These are phyloP conservation scores for Yamadazyma aaseri DNA, from an alignment of 1,139 yeast genomes.

Conservation along the genomic window DNA sequence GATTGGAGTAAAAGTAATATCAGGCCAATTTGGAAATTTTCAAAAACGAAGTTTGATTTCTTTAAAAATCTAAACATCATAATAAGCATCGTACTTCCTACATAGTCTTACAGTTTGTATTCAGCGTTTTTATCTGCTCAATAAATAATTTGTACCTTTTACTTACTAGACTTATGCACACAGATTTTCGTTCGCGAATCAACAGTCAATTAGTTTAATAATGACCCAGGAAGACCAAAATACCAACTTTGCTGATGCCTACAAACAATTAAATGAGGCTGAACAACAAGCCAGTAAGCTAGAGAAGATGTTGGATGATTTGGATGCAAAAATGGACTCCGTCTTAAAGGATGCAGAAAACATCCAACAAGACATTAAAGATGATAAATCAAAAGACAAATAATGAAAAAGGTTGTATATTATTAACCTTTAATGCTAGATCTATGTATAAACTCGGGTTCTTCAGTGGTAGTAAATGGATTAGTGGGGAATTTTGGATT, in stretches of 20 bases:
- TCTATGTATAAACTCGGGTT: conserved; percentile 29
- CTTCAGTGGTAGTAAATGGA: conserved; percentile 55
- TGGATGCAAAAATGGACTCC: conserved; percentile 44
- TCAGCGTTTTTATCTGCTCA: too few species aligned
- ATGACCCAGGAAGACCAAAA: conserved; percentile 22
- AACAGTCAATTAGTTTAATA: too few species aligned
- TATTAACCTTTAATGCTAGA: neutral
- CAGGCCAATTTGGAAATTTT: too few species aligned
- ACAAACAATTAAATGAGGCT: conserved; percentile 42
- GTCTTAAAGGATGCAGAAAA: conserved; percentile 42
- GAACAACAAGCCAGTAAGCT: conserved; percentile 42
- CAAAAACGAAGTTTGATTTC: too few species aligned
- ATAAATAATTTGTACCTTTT: too few species aligned
- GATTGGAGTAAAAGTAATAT: too few species aligned
- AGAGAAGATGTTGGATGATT: conserved; percentile 43
- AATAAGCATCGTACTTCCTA: too few species aligned
- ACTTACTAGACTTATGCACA: too few species aligned
- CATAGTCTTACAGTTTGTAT: too few species aligned
- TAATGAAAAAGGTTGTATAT: neutral
- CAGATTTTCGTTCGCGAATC: too few species aligned
- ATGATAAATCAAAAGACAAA: conserved; percentile 2
- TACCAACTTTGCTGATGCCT: conserved; percentile 30
- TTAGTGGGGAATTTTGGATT: conserved; percentile 70
- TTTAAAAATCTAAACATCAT: too few species aligned
- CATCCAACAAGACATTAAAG: conserved; percentile 11